phyloP scores from a whole-genome alignment of 257 asterid genomes.

The Perilla frutescens region DNA sequence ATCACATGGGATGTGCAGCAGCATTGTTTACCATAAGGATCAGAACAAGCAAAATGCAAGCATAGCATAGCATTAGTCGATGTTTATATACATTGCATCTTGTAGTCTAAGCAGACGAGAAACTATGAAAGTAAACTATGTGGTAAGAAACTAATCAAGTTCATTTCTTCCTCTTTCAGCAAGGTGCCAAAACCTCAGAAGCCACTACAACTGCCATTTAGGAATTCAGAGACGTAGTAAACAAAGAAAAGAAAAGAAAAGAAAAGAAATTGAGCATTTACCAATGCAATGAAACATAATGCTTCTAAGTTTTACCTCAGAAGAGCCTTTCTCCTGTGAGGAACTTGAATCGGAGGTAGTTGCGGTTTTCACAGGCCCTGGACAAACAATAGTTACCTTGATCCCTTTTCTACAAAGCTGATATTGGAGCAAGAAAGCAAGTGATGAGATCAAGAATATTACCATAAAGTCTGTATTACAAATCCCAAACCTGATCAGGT shows the following conservation, averaged over 20 bases:
- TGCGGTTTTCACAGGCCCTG: slow-evolving; percentile 84
- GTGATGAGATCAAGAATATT: slow-evolving; percentile 19
- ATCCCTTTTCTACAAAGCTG: slow-evolving; percentile 86
- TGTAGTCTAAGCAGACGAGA: slow-evolving; percentile 2
- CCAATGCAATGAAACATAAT: background rate
- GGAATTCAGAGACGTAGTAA: background rate
- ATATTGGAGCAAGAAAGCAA: slow-evolving; percentile 30
- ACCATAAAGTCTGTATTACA: slow-evolving; percentile 1
- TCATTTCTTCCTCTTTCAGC: background rate
- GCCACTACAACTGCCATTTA: background rate
- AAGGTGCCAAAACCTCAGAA: too few species aligned
- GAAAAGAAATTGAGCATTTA: background rate
- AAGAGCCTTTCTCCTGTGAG: slow-evolving; percentile 50
- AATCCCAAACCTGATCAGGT: slow-evolving; percentile 1
- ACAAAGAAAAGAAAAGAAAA: background rate
- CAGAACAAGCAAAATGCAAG: background rate
- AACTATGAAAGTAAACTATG: slow-evolving; percentile 17
- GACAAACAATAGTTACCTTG: slow-evolving; percentile 93
- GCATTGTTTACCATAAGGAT: background rate
- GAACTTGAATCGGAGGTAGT: slow-evolving; percentile 59
- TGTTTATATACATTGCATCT: background rate
- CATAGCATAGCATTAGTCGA: too few species aligned
- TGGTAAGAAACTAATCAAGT: slow-evolving; percentile 22
- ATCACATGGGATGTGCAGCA: too few species aligned
- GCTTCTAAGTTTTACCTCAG: slow-evolving; percentile 61